Percentiles rank a stretch among this genome's conserved stretches.
These are phyloP conservation scores for Pinus tabuliformis DNA, from an alignment of 75 land plant genomes.

Conservation along the genomic window DNA sequence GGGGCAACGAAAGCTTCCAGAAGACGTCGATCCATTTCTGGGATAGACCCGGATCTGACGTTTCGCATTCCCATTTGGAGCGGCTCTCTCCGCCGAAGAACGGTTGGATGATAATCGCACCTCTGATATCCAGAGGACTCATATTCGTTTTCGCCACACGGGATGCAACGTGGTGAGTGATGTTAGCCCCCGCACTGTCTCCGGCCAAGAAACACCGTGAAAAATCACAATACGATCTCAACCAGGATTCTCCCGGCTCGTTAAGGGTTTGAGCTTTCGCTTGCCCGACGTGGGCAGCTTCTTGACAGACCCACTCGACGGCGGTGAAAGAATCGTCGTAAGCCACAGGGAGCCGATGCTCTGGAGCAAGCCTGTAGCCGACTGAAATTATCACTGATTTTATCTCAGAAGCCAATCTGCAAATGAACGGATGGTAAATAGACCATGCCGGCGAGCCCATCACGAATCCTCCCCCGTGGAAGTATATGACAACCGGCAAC, in stretches of 20 bases:
- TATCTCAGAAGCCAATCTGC: slow-evolving; percentile 20
- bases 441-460: slow-evolving; percentile 36
- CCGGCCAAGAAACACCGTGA: too few species aligned
- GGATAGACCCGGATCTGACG: too few species aligned
- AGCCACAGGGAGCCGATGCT: slow-evolving; percentile 46
- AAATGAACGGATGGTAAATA: slow-evolving; percentile 44
- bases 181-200: too few species aligned
- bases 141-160: too few species aligned
- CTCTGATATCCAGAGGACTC: too few species aligned
- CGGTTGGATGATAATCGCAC: too few species aligned
- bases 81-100: too few species aligned
- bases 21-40: too few species aligned
- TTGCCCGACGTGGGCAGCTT: not conserved
- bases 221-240: not conserved
- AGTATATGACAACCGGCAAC: slow-evolving; percentile 55
- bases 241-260: slow-evolving; percentile 15
- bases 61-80: too few species aligned
- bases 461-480: slow-evolving; percentile 75
- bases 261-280: not conserved
- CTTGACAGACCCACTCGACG: slow-evolving; percentile 34
- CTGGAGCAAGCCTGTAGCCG: slow-evolving; percentile 65
- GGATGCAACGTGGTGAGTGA: too few species aligned
- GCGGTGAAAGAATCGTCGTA: slow-evolving; percentile 50
- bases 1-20: too few species aligned
- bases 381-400: slow-evolving; percentile 47